Base-by-base conservation (phyloP, 306 rosid genomes). In the Astragalus membranaceus region DNA sequence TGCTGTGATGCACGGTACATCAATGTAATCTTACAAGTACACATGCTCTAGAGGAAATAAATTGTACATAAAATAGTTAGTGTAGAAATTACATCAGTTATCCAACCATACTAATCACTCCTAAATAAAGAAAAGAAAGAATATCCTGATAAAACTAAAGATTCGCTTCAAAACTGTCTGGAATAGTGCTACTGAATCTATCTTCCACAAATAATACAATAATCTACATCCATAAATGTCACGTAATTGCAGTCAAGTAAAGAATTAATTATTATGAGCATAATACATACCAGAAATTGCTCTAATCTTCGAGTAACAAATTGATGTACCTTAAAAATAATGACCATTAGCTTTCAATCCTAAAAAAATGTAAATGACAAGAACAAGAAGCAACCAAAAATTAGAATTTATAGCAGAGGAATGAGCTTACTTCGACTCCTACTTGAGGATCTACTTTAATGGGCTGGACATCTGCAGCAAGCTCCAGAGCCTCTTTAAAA, bases 291-390 rank as follows among this genome's bases (percentile, higher is more conserved):
- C 97, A 93, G 81, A 88, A 78, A 90, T 63, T 93, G 98, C 88
- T 93, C 98, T 51, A 93, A 75, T 83, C 98, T 87, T 60, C 97
- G 88, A 66, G 81, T 81, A 64, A 93, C 92, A 77, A 93, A 93
- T 81, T 87, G 90, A 76, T 63, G 85, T 56, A 76, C 98, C 98
- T 93, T 73, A 78, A 59, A 63, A 73, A 11, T 46, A n/a, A 65
- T 39, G 70, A 68, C 35, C 12, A 70, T 78, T 68, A 73, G 30
- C 51, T 63, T 69, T 75, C 15, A 44, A 47, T 81, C 26, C 55
- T 55, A 13, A 43, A 37, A 17, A 39, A 10, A 51, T 50, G 68
- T 43, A 36, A 49, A 52, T 72, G 36, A 20, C n/a, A 6, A 36
- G 15, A 15, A 72, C 26, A 43, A 49, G 41, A 35, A 47, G 54